phyloP scores from a whole-genome alignment of 352 stramenopile genomes.

The Pythium sp. region DNA sequence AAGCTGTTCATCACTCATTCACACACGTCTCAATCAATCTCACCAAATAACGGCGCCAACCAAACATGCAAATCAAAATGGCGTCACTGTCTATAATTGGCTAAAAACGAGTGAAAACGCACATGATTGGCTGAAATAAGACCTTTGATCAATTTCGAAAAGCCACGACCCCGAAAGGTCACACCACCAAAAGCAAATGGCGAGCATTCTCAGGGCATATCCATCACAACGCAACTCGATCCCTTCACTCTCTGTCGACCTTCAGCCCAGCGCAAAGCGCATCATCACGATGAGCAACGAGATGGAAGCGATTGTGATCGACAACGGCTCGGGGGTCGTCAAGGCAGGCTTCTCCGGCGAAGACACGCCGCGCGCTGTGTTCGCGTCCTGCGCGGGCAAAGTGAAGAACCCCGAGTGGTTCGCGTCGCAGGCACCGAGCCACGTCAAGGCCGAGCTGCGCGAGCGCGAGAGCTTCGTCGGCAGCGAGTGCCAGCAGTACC shows the following conservation, averaged over 20 bases:
- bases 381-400: slow-evolving; percentile 59
- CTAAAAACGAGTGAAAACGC: neutral
- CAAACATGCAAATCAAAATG: neutral
- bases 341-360: slow-evolving; percentile 87
- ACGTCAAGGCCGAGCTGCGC: slow-evolving; percentile 57
- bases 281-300: slow-evolving; percentile 12
- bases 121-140: neutral
- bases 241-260: neutral
- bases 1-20: neutral
- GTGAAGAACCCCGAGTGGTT: slow-evolving; percentile 86
- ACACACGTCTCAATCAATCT: neutral
- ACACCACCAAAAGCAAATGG: neutral
- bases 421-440: slow-evolving; percentile 44
- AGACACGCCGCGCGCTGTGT: slow-evolving; percentile 75
- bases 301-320: slow-evolving; percentile 81
- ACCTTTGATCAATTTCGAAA: neutral
- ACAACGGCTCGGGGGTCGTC: slow-evolving; percentile 79
- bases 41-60: neutral
- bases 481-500: slow-evolving; percentile 57
- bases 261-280: neutral
- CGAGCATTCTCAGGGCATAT: neutral
- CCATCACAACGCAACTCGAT: neutral
- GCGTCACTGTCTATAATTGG: neutral
- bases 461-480: slow-evolving; percentile 76
- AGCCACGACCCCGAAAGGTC: neutral